Evolutionary conservation across 169 alveolate genomes (phyloP).

Genomic region (Neospora caninum): DNA sequence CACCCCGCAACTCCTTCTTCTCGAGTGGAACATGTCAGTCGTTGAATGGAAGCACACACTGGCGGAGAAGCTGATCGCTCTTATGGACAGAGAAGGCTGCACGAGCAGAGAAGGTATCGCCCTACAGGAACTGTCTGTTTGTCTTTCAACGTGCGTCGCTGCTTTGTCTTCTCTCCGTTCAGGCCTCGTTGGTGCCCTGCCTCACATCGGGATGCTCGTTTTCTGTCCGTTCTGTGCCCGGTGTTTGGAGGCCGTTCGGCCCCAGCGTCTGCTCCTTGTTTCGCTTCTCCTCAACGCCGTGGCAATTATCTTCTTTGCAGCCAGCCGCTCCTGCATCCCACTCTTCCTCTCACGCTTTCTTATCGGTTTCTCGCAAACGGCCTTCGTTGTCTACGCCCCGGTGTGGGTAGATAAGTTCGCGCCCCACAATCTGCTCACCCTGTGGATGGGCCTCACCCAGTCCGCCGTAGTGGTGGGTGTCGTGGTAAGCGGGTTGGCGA

Average conservation of each 20-base stretch:
- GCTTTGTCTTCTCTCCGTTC: background rate
- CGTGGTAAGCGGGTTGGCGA: constrained; percentile 16
- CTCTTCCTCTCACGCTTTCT: constrained; percentile 43
- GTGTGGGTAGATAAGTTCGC: constrained; percentile 60
- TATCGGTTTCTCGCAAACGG: constrained; percentile 40
- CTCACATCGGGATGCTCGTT: constrained; percentile 39
- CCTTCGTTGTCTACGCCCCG: constrained; percentile 50
- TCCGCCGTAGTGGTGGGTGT: constrained; percentile 54
- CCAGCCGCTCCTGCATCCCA: background rate
- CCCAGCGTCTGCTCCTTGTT: background rate
- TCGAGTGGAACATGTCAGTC: too few species aligned
- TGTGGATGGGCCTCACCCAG: constrained; percentile 62
- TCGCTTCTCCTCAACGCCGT: constrained; percentile 25
- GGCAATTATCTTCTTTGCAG: constrained; percentile 2
- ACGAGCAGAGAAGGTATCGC: too few species aligned
- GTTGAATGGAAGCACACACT: too few species aligned
- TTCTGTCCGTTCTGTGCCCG: constrained; percentile 29
- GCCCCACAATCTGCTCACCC: constrained; percentile 45
- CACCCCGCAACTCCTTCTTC: too few species aligned
- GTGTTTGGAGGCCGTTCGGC: background rate
- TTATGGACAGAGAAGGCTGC: too few species aligned
- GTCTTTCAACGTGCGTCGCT: too few species aligned
- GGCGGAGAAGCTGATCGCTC: too few species aligned
- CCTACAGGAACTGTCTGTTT: too few species aligned
- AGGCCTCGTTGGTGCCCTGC: constrained; percentile 59